A percentile compares a stretch with the other conserved stretches of the same genome.
Evolutionary conservation across 2,329 filamentous ascomycete species (phyloP).

Genomic region (Cadophora sp.): DNA sequence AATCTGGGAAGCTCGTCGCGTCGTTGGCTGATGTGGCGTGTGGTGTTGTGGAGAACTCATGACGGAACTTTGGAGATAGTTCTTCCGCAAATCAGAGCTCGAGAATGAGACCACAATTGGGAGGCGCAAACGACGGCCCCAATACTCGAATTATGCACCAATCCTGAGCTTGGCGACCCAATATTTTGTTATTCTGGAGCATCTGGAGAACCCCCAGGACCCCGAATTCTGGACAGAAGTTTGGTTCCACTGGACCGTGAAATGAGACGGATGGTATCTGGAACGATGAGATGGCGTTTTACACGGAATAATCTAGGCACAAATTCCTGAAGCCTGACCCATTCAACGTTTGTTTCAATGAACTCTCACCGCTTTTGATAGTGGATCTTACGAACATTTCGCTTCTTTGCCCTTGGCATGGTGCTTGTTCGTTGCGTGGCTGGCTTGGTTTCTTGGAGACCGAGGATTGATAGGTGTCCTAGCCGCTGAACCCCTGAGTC

Average conservation of each 20-base stretch:
- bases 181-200: slow-evolving; percentile 8
- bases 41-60: not conserved
- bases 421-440: not conserved
- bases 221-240: not conserved
- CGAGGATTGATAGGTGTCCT: not conserved
- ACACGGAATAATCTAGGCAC: not conserved
- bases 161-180: slow-evolving; percentile 6
- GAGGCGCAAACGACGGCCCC: slow-evolving; percentile 13
- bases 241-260: not conserved
- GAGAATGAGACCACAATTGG: not conserved
- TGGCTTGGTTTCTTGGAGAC: slow-evolving; percentile 3
- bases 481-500: not conserved
- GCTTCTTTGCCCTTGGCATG: slow-evolving; percentile 8
- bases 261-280: slow-evolving; percentile 1
- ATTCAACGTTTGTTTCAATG: not conserved
- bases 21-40: slow-evolving; percentile 5
- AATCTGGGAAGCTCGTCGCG: not conserved
- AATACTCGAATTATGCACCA: slow-evolving; percentile 19
- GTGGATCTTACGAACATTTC: not conserved
- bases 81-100: slow-evolving; percentile 23
- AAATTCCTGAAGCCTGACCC: not conserved
- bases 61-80: slow-evolving; percentile 17
- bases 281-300: not conserved
- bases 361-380: not conserved
- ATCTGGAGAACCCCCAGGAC: slow-evolving; percentile 14